phyloP scores from a whole-genome alignment of 768 basidiomycete genomes.

The Trametes cubensis region DNA sequence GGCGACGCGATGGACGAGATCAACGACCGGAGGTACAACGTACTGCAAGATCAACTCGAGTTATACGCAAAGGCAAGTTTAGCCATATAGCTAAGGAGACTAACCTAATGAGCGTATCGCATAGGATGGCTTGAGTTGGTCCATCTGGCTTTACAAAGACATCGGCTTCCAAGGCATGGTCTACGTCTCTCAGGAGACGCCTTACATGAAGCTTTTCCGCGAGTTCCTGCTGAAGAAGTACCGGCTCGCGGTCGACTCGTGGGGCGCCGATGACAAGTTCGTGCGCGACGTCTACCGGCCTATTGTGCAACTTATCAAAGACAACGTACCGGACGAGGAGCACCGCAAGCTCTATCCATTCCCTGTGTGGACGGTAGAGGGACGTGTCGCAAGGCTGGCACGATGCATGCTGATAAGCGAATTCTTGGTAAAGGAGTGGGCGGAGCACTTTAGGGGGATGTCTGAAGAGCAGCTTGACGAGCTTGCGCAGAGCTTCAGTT shows the following conservation, averaged over 20 bases:
- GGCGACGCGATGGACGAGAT: conserved; percentile 63
- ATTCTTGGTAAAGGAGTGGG: conserved; percentile 72
- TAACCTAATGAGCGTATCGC: not conserved
- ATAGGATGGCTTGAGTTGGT: conserved; percentile 63
- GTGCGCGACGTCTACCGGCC: conserved; percentile 68
- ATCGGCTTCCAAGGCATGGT: conserved; percentile 89
- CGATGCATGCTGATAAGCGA: conserved; percentile 70
- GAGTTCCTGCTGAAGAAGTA: conserved; percentile 80
- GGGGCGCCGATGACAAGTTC: conserved; percentile 68
- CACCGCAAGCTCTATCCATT: conserved; percentile 58
- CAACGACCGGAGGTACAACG: conserved; percentile 67
- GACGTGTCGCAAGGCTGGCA: conserved; percentile 57
- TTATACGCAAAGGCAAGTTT: conserved; percentile 62
- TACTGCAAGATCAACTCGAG: conserved; percentile 73
- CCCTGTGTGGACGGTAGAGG: conserved; percentile 64
- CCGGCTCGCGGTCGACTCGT: conserved; percentile 74
- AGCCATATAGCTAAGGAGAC: not conserved
- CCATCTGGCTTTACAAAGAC: conserved; percentile 88
- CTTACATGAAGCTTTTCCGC: conserved; percentile 71
- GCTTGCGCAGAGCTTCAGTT: conserved; percentile 73
- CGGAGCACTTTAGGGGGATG: conserved; percentile 66
- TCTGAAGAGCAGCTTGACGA: conserved; percentile 62
- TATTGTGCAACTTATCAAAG: conserved; percentile 60
- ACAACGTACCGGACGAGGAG: conserved; percentile 49
- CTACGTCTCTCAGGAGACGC: conserved; percentile 64